Base-by-base conservation (phyloP, 352 stramenopile genomes). In the Pythium coloratum region DNA sequence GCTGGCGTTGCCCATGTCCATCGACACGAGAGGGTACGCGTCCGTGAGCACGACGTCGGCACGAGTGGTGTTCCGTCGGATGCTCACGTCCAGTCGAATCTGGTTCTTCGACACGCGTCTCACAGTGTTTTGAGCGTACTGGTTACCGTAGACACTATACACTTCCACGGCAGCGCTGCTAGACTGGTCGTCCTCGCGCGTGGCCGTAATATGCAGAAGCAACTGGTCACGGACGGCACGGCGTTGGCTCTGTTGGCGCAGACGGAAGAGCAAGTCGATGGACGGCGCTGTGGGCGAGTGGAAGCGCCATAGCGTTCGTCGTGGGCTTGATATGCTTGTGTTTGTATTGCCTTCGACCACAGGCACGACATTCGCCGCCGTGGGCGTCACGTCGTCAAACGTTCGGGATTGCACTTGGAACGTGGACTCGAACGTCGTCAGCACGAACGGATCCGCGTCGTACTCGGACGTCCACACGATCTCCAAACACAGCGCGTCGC, bases 221-320 rank as follows among this genome's bases (percentile, higher is more conserved):
- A 79, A 46, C 47, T 81, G 66, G 42, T 81, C 72, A 28, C 76
- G 59, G 20, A 14, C 33, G 3, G 69, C 67, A 3, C 59, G 53
- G 8, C 64, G 62, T 33, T 81, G 75, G 38, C 75, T 81, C 46
- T 64, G 69, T 50, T 81, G 75, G 10, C 72, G 69, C 44, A 81
- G 53, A 3, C 66, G 71, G 16, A 81, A 68, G 10, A 81, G 33
- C 42, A 81, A 0, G 20, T 79, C 72, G 32, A 81, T 62, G 9
- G 55, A 49, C 20, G 49, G 62, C 3, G 8, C 18, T 13, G 16
- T 32, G 7, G 36, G 10, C 44, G 53, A 46, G 55, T 56, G 13
- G 70, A 80, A 82, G 36, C 62, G 63, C 76, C 76, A 82, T 10
- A 71, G 44, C 3, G 70, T 78, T 7, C 14, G 33, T 5, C 3